phyloP scores from a whole-genome alignment of 2,329 filamentous ascomycete genomes.

The Pseudogymnoascus sp. region DNA sequence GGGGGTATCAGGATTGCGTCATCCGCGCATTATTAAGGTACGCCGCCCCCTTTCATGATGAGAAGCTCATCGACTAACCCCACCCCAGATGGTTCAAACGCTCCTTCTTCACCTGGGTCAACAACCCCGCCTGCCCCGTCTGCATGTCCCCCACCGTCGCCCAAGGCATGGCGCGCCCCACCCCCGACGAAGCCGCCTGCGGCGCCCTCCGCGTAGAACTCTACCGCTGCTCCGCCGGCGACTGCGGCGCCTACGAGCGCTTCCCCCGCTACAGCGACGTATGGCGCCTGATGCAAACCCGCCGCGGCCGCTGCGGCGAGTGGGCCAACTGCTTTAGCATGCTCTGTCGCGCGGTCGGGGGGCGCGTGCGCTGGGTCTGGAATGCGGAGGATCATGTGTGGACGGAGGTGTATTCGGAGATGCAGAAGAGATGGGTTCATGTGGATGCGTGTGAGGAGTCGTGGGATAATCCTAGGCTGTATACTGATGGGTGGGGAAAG shows the following conservation, averaged over 20 bases:
- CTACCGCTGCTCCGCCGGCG: slow-evolving; percentile 72
- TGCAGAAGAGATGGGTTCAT: slow-evolving; percentile 91
- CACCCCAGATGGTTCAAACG: slow-evolving; percentile 79
- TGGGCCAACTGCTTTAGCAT: slow-evolving; percentile 99
- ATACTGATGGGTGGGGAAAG: slow-evolving; percentile 91
- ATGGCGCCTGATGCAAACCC: slow-evolving; percentile 81
- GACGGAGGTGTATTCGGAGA: slow-evolving; percentile 95
- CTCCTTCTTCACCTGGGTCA: slow-evolving; percentile 93
- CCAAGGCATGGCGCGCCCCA: slow-evolving; percentile 74
- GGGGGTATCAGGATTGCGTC: slow-evolving; percentile 97
- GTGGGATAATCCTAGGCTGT: slow-evolving; percentile 89
- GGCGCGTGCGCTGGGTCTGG: slow-evolving; percentile 94
- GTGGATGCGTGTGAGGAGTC: slow-evolving; percentile 91
- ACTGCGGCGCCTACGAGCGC: slow-evolving; percentile 72
- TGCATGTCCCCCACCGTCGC: slow-evolving; percentile 79
- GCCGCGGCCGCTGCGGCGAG: slow-evolving; percentile 80
- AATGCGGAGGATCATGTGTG: slow-evolving; percentile 96
- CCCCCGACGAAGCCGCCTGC: slow-evolving; percentile 80
- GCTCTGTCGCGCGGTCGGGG: slow-evolving; percentile 88
- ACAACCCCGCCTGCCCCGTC: slow-evolving; percentile 78
- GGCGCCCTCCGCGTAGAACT: slow-evolving; percentile 83
- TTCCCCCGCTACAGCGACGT: slow-evolving; percentile 95
- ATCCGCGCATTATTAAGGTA: slow-evolving; percentile 79
- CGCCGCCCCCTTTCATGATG: slow-evolving; percentile 15
- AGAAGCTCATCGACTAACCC: slow-evolving; percentile 15